These are phyloP conservation scores for Neurospora sp. DNA, from an alignment of 495 filamentous ascomycete genomes.

Conservation along the genomic window DNA sequence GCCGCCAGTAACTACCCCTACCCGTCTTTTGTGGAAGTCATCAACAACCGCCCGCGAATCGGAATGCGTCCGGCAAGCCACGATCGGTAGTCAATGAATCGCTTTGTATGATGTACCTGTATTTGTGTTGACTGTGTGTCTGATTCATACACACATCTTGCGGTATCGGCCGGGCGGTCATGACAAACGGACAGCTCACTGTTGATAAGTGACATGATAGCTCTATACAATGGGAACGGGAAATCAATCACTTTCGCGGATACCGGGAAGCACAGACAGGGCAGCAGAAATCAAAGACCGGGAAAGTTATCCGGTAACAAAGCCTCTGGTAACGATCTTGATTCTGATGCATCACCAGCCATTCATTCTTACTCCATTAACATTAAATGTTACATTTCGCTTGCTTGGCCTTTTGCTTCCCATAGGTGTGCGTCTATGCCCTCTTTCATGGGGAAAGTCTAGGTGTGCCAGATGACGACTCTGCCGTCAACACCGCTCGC, in stretches of 20 bases:
- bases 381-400: background rate
- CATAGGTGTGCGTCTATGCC: background rate
- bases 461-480: slow-evolving; percentile 66
- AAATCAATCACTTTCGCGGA: background rate
- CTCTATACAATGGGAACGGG: background rate
- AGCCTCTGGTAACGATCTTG: background rate
- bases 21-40: background rate
- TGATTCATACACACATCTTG: background rate
- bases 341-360: background rate
- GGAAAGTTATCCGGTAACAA: background rate
- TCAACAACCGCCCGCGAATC: background rate
- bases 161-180: background rate
- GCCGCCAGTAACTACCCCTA: background rate
- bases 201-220: background rate
- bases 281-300: background rate
- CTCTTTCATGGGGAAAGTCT: slow-evolving; percentile 12
- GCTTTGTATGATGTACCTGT: background rate
- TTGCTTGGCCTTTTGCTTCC: background rate
- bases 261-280: background rate
- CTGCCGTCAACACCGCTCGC: slow-evolving; percentile 91
- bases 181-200: background rate
- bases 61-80: background rate
- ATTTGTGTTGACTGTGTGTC: background rate
- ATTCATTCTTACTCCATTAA: background rate
- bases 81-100: background rate